phyloP scores from a whole-genome alignment of 768 basidiomycete genomes.

The Mrakia hoshinonis region DNA sequence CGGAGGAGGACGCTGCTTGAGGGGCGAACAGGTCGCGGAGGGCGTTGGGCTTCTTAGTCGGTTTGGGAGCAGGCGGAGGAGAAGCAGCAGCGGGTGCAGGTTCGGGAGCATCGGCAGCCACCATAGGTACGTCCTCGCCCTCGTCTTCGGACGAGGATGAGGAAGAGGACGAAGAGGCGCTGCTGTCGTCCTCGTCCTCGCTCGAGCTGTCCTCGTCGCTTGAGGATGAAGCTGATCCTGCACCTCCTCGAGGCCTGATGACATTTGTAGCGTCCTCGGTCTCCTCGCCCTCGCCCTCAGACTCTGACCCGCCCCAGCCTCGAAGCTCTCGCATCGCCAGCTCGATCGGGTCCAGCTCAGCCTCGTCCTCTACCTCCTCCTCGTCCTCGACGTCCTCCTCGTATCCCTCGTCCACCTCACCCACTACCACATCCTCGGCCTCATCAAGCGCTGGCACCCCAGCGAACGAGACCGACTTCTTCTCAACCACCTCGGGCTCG shows the following conservation, averaged over 20 bases:
- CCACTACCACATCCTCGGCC: not conserved
- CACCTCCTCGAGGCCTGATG: not conserved
- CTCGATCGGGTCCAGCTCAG: conserved; percentile 26
- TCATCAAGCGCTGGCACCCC: conserved; percentile 2
- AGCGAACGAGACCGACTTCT: conserved; percentile 21
- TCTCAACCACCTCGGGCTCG: not conserved
- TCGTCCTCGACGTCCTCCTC: conserved; percentile 12
- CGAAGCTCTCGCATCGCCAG: conserved; percentile 27
- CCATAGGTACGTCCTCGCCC: not conserved
- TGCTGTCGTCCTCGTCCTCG: conserved; percentile 1
- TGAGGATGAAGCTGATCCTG: not conserved
- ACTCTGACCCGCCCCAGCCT: conserved; percentile 19
- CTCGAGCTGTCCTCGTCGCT: conserved; percentile 10
- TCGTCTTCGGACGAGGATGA: too few relatives aligned
- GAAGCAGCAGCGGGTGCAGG: not conserved
- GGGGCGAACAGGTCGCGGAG: conserved; percentile 34
- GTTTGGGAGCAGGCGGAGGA: conserved; percentile 41
- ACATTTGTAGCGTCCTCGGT: conserved; percentile 1
- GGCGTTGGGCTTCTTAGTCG: conserved; percentile 45
- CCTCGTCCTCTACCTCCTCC: conserved; percentile 20
- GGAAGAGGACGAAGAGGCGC: too few relatives aligned
- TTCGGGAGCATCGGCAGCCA: not conserved
- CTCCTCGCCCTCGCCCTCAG: not conserved
- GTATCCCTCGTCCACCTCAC: not conserved
- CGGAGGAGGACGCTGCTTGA: not conserved